Conservation (phyloP, 1,139 yeast species). For the Zhuliangozyma parablackwelliae region DNA sequence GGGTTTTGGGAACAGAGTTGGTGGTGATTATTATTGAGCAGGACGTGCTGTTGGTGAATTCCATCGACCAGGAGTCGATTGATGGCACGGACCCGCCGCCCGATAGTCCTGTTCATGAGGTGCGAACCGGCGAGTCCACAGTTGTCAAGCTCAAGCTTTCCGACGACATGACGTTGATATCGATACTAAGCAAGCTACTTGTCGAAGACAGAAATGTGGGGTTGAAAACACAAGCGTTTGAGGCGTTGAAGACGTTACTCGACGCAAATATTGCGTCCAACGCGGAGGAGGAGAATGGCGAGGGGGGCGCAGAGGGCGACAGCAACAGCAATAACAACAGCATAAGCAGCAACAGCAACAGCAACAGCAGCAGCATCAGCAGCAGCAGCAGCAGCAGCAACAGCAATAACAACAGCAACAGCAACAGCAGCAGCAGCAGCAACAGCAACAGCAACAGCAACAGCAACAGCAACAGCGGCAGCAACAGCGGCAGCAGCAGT, state of each 20-base stretch:
- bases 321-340: too few species aligned
- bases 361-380: not conserved
- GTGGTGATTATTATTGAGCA: constrained; percentile 80
- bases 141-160: constrained; percentile 33
- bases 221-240: constrained; percentile 74
- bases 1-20: constrained; percentile 78
- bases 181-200: constrained; percentile 58
- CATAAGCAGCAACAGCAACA: too few species aligned
- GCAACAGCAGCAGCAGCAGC: constrained; percentile 13
- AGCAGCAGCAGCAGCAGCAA: not conserved
- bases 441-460: constrained; percentile 25
- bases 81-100: constrained; percentile 32
- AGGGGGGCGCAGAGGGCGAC: constrained; percentile 2
- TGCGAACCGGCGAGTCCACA: constrained; percentile 14
- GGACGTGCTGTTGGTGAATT: constrained; percentile 64
- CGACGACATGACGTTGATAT: constrained; percentile 59
- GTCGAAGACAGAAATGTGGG: constrained; percentile 66
- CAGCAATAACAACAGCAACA: not conserved
- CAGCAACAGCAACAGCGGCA: too few species aligned
- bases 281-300: constrained; percentile 1
- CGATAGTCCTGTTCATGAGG: not conserved
- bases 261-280: constrained; percentile 48
- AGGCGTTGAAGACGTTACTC: constrained; percentile 70
- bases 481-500: too few species aligned
- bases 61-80: constrained; percentile 30